Evolutionary conservation across 768 basidiomycete species (phyloP).

Genomic region (Boletales sp.): DNA sequence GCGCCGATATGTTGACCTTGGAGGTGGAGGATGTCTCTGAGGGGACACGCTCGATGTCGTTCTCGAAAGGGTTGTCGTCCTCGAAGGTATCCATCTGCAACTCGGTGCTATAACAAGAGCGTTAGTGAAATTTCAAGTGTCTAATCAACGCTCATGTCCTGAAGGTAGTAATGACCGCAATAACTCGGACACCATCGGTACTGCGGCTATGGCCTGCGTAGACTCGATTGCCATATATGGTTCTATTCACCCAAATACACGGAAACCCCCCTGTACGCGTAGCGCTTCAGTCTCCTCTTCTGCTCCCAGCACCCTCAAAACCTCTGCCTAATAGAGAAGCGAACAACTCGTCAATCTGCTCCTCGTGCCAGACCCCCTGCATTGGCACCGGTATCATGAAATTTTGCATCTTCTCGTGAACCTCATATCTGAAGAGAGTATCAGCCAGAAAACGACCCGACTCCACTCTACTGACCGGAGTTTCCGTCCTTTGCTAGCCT

Average conservation of each 20-base stretch:
- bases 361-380: slow-evolving; percentile 83
- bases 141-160: no score
- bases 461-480: slow-evolving; percentile 53
- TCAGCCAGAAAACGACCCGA: neutral
- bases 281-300: slow-evolving; percentile 31
- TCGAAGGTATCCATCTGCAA: slow-evolving; percentile 41
- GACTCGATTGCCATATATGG: slow-evolving; percentile 26
- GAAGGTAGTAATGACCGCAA: no score
- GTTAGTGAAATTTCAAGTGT: no score
- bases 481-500: slow-evolving; percentile 93
- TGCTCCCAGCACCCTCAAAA: slow-evolving; percentile 42
- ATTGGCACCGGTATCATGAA: slow-evolving; percentile 88
- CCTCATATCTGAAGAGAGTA: slow-evolving; percentile 66
- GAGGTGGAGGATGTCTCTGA: slow-evolving; percentile 36
- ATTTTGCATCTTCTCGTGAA: slow-evolving; percentile 94
- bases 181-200: no score
- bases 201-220: slow-evolving; percentile 3
- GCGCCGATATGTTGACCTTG: slow-evolving; percentile 41
- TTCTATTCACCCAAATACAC: slow-evolving; percentile 51
- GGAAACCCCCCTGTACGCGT: slow-evolving; percentile 43
- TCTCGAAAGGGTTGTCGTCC: slow-evolving; percentile 68
- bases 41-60: slow-evolving; percentile 33
- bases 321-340: slow-evolving; percentile 80
- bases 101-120: neutral
- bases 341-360: slow-evolving; percentile 95